Conservation (phyloP, 2,329 filamentous ascomycete species). For the Pseudocercospora eumusae region DNA sequence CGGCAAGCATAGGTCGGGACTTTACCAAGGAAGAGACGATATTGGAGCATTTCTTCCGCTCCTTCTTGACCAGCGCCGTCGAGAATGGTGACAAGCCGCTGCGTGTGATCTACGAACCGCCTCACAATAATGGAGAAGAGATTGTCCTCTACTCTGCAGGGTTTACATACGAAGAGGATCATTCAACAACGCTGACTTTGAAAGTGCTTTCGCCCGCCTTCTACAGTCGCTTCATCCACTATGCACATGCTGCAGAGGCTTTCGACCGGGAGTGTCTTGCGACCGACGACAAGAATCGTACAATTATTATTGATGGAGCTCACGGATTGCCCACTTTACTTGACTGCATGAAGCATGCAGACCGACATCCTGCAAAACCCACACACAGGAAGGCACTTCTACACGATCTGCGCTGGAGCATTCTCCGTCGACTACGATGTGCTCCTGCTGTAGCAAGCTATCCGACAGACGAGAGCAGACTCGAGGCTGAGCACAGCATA, state of each 20-base stretch:
- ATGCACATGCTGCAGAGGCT: constrained; percentile 63
- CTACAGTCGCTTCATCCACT: constrained; percentile 66
- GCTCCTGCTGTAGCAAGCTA: constrained; percentile 45
- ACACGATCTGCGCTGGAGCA: constrained; percentile 41
- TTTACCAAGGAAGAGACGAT: constrained; percentile 54
- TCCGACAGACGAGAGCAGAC: constrained; percentile 25
- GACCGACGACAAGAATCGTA: constrained; percentile 57
- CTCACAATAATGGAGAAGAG: constrained; percentile 41
- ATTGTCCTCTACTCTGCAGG: constrained; percentile 37
- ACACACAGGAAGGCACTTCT: constrained; percentile 2
- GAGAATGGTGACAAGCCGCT: constrained; percentile 49
- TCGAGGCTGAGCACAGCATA: constrained; percentile 18
- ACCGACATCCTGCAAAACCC: background rate
- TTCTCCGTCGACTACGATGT: constrained; percentile 45
- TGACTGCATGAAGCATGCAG: constrained; percentile 28
- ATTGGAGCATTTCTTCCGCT: constrained; percentile 44
- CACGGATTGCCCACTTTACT: constrained; percentile 54
- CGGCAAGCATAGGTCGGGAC: constrained; percentile 56
- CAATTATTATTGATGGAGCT: constrained; percentile 59
- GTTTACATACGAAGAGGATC: constrained; percentile 41
- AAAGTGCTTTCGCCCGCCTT: constrained; percentile 65
- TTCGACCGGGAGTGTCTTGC: constrained; percentile 60
- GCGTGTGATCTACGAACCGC: constrained; percentile 56
- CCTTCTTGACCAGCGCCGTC: constrained; percentile 52
- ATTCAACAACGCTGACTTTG: constrained; percentile 54